These are phyloP conservation scores for Schrenkiella parvula DNA, from an alignment of 345 rosid species.

Conservation along the genomic window DNA sequence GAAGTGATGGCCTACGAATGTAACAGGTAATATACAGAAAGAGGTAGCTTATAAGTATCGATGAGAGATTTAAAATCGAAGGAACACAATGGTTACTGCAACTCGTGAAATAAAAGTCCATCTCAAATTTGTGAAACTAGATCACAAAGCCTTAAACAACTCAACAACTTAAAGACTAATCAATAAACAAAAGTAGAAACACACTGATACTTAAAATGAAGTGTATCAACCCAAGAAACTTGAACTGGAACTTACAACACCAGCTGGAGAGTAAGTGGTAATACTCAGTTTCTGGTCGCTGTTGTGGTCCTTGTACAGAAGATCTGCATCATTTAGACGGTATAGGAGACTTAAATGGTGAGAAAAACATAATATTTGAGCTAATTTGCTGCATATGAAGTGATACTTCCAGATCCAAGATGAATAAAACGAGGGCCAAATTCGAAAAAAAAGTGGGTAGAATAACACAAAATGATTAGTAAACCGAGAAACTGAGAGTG, in stretches of 20 bases:
- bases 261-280: conserved; percentile 67
- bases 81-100: background rate
- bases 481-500: background rate
- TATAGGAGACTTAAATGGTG: background rate
- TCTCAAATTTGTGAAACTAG: background rate
- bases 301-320: conserved; percentile 84
- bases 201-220: background rate
- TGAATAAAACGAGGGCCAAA: background rate
- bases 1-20: conserved; percentile 66
- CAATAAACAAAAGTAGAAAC: background rate
- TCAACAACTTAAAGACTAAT: background rate
- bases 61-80: background rate
- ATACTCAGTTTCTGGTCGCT: conserved; percentile 85
- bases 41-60: background rate
- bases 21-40: background rate
- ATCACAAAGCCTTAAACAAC: background rate
- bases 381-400: background rate
- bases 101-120: background rate
- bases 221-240: background rate
- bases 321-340: conserved; percentile 43
- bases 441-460: background rate
- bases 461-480: background rate
- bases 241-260: conserved; percentile 54
- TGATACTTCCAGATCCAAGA: conserved; percentile 1
- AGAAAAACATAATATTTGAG: background rate